A percentile compares a stretch with the other conserved stretches of the same genome.
Evolutionary conservation across 2,329 filamentous ascomycete species (phyloP).

Genomic region (Curvularia spicifera): DNA sequence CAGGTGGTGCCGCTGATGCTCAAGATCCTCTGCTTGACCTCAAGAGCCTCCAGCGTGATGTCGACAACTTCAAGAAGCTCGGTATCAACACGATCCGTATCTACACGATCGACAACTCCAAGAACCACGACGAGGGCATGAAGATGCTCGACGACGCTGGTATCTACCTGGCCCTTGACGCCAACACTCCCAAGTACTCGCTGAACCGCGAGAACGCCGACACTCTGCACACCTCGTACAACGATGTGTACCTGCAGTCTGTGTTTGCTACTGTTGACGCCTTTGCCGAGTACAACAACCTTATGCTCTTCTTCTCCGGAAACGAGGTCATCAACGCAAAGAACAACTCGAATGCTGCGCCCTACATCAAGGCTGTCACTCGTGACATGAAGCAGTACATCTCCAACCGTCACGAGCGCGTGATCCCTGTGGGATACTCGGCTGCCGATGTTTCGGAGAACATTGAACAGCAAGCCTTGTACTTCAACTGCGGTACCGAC

Average conservation of each 20-base stretch:
- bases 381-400: slow-evolving; percentile 84
- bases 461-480: slow-evolving; percentile 82
- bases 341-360: slow-evolving; percentile 68
- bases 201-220: slow-evolving; percentile 76
- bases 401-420: slow-evolving; percentile 68
- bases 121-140: slow-evolving; percentile 86
- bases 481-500: slow-evolving; percentile 91
- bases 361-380: slow-evolving; percentile 75
- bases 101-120: slow-evolving; percentile 88
- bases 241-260: slow-evolving; percentile 80
- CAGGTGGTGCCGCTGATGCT: slow-evolving; percentile 51
- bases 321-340: slow-evolving; percentile 78
- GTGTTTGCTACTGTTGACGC: slow-evolving; percentile 81
- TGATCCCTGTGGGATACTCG: slow-evolving; percentile 80
- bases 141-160: slow-evolving; percentile 76
- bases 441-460: slow-evolving; percentile 85
- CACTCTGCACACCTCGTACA: slow-evolving; percentile 70
- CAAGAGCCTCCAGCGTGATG: slow-evolving; percentile 74
- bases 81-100: slow-evolving; percentile 91
- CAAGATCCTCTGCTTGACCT: slow-evolving; percentile 78
- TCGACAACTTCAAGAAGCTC: slow-evolving; percentile 79
- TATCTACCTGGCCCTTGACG: slow-evolving; percentile 90
- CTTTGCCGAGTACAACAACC: slow-evolving; percentile 84
- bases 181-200: slow-evolving; percentile 87
- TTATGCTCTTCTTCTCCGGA: slow-evolving; percentile 79